phyloP scores from a whole-genome alignment of 176 grass and related monocot species.

The Poa annua region DNA sequence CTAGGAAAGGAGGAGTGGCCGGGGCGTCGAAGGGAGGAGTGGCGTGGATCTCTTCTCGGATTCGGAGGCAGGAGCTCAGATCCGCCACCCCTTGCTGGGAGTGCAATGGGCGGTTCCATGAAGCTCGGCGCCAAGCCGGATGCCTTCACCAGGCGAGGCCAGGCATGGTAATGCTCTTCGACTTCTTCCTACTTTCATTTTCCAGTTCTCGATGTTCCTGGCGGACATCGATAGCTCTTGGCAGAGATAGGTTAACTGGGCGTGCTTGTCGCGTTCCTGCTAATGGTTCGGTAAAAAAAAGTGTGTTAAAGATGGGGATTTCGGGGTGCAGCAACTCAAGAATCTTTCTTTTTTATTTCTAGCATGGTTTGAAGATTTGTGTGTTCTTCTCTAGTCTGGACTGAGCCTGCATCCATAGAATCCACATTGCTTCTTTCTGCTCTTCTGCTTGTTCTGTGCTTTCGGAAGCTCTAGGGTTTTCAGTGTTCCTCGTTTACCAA shows the following conservation, averaged over 20 bases:
- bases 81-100: background rate
- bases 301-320: slow-evolving; percentile 25
- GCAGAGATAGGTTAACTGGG: background rate
- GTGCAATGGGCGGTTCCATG: slow-evolving; percentile 49
- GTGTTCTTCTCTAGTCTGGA: background rate
- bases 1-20: slow-evolving; percentile 17
- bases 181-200: background rate
- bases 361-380: background rate
- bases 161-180: slow-evolving; percentile 59
- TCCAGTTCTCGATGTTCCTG: background rate
- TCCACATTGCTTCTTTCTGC: background rate
- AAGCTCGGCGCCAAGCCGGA: slow-evolving; percentile 68
- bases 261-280: slow-evolving; percentile 24
- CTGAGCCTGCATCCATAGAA: background rate
- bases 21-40: background rate
- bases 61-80: slow-evolving; percentile 7
- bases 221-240: background rate
- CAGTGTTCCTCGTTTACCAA: background rate
- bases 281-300: background rate
- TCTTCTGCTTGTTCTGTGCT: background rate
- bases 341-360: background rate
- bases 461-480: background rate
- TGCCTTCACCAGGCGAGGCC: slow-evolving; percentile 61
- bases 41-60: background rate
- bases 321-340: background rate